A percentile compares a stretch with the other conserved stretches of the same genome.
Evolutionary conservation across 306 rosid species (phyloP).

Genomic region (Prunus mume): DNA sequence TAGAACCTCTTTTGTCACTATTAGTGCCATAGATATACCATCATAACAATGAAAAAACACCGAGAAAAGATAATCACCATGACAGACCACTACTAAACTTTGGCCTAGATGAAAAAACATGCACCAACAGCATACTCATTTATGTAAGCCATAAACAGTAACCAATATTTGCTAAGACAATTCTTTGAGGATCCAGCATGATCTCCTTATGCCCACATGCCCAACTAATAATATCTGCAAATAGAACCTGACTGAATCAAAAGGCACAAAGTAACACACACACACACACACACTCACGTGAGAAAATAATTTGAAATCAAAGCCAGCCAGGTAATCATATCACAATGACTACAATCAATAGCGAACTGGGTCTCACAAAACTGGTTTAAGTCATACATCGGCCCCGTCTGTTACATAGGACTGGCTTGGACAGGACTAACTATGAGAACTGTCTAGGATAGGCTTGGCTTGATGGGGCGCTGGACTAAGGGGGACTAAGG

Average conservation of each 20-base stretch:
- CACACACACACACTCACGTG: neutral
- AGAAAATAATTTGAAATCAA: neutral
- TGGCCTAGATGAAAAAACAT: conserved; percentile 1
- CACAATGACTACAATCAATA: neutral
- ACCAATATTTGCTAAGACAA: neutral
- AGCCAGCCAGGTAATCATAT: neutral
- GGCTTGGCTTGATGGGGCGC: too few species aligned
- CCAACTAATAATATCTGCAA: neutral
- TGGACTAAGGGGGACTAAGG: too few species aligned
- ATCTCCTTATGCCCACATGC: neutral
- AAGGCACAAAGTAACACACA: neutral
- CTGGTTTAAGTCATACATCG: too few species aligned
- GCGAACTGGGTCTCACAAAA: neutral
- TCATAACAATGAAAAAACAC: neutral
- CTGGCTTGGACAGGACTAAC: too few species aligned
- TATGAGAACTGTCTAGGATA: too few species aligned
- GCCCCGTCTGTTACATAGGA: too few species aligned
- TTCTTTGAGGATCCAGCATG: neutral
- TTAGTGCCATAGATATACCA: conserved; percentile 7
- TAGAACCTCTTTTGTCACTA: conserved; percentile 14
- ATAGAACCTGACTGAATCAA: neutral
- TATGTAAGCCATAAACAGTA: neutral
- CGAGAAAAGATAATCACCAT: neutral
- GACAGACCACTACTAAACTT: neutral
- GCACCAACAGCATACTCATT: neutral